Evolutionary conservation across 1,139 yeast species (phyloP).

Genomic region (Ogataea hybrid): DNA sequence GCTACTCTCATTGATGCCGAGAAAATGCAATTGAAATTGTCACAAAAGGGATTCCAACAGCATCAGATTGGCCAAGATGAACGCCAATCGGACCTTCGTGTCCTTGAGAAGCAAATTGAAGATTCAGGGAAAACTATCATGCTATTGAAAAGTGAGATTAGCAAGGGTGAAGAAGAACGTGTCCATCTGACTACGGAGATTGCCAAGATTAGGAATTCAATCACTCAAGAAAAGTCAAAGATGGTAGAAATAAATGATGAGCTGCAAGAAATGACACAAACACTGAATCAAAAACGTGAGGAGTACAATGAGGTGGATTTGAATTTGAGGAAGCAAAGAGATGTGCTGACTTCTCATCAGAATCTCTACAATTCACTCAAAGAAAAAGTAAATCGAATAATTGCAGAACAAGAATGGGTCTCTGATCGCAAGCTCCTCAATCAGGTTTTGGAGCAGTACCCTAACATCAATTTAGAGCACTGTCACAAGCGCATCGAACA

Average conservation of each 20-base stretch:
- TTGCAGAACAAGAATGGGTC: slow-evolving; percentile 70
- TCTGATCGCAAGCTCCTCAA: slow-evolving; percentile 57
- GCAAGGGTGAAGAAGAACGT: slow-evolving; percentile 33
- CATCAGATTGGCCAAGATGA: slow-evolving; percentile 75
- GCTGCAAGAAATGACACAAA: slow-evolving; percentile 56
- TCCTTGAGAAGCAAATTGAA: slow-evolving; percentile 42
- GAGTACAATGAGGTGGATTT: slow-evolving; percentile 39
- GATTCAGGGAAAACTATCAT: slow-evolving; percentile 36
- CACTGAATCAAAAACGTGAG: slow-evolving; percentile 52
- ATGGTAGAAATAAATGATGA: slow-evolving; percentile 77
- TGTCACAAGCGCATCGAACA: slow-evolving; percentile 56
- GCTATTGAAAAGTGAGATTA: slow-evolving; percentile 40
- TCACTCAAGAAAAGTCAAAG: slow-evolving; percentile 63
- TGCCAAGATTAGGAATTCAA: slow-evolving; percentile 38
- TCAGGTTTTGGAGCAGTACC: slow-evolving; percentile 54
- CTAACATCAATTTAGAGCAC: slow-evolving; percentile 61
- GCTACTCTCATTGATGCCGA: slow-evolving; percentile 45
- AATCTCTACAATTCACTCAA: slow-evolving; percentile 34
- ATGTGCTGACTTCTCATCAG: slow-evolving; percentile 1
- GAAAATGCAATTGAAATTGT: slow-evolving; percentile 28
- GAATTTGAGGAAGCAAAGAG: slow-evolving; percentile 10
- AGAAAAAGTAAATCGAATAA: slow-evolving; percentile 46
- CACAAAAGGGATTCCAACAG: slow-evolving; percentile 51
- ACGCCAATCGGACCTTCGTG: slow-evolving; percentile 51
- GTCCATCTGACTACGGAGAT: slow-evolving; percentile 34